Evolutionary conservation across 78 protist genomes (phyloP).

Genomic region (Creolimax fragrantissima): DNA sequence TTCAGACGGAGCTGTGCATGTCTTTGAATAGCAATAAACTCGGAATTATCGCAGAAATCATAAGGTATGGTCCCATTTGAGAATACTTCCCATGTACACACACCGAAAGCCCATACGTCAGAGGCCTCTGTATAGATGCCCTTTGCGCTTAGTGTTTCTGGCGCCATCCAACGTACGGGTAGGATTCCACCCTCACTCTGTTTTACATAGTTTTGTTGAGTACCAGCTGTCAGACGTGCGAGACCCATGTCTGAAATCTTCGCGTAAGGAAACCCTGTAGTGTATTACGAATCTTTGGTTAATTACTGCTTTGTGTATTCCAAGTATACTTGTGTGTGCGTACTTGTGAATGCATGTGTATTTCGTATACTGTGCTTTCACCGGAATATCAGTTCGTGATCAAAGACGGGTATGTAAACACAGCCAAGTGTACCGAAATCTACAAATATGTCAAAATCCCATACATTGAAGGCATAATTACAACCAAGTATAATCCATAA

Average conservation of each 20-base stretch:
- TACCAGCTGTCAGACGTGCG: not conserved
- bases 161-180: conserved; percentile 17
- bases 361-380: not conserved
- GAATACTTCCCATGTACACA: conserved; percentile 27
- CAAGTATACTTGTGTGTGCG: no score
- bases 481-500: not conserved
- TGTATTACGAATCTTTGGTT: not conserved
- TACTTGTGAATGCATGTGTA: no score
- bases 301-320: not conserved
- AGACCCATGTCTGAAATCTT: conserved; percentile 15
- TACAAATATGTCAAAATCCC: not conserved
- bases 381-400: not conserved
- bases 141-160: not conserved
- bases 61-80: not conserved
- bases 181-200: conserved; percentile 1
- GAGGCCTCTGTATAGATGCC: conserved; percentile 12
- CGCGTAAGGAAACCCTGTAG: not conserved
- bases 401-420: not conserved
- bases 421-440: not conserved
- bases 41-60: not conserved
- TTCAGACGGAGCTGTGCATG: not conserved
- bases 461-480: not conserved
- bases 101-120: conserved; percentile 37
- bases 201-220: not conserved
- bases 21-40: not conserved